Evolutionary conservation across 2,329 filamentous ascomycete species (phyloP), one percentile per base, ranked within the genome.

Genomic region (Fonsecaea monophora): DNA sequence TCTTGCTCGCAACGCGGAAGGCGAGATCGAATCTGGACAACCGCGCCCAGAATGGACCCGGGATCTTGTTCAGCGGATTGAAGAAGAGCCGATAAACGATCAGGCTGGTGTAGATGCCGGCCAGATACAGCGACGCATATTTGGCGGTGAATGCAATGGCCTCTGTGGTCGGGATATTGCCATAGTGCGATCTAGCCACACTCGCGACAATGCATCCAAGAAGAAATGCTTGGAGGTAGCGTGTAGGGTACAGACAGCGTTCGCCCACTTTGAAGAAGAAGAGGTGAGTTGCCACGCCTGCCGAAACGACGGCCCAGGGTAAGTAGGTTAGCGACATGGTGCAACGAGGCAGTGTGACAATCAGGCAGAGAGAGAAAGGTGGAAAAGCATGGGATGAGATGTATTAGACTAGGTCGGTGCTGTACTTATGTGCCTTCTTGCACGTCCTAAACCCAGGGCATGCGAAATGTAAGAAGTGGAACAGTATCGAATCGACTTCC

Each of bases 11-110:
- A 9, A 59, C 40, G 1, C 60, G 65, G 18, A 58, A 62, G 34
- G 55, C 60, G 21, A 65, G 34, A 50, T 67, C 53, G 56, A 70
- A 66, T 45, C 68, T 70, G 0, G 69, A 66, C n/a, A 69, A 58
- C 9, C 64, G 58, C 1, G 68, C 66, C 54, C 74, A 68, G 25
- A 72, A 73, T 1, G 76, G 76, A 0, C 77, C 76, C 2, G 76
- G 76, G 42, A 77, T 74, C 18, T 72, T 72, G 18, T 72, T 72
- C 45, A 78, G 60, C 1, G 74, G 76, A 60, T 74, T 73, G 21
- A 77, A 68, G 45, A 72, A 76, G 21, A 77, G 66, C 3, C 75
- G 74, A 59, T 77, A 77, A 12, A 75, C 25, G 21, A 68, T 21
- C n/a, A 70, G 53, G 45, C 63, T 71, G 53, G 38, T 42, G 12